Evolutionary conservation across 176 grass and related monocot species (phyloP).

Genomic region (Ensete glaucum): DNA sequence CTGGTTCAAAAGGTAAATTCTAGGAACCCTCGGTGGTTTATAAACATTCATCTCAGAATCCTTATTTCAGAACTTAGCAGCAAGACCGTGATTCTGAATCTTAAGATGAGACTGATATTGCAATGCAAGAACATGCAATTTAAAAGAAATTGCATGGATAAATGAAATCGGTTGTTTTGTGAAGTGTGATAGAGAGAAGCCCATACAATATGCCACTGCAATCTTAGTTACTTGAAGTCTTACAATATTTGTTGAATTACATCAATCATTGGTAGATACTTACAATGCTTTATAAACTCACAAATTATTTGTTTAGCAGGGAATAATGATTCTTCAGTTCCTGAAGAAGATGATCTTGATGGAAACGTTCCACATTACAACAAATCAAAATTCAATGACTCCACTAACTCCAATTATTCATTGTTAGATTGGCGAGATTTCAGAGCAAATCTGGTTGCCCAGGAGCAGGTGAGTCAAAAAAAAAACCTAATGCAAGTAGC

Average conservation of each 20-base stretch:
- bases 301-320: slow-evolving; percentile 29
- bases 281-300: no score
- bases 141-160: not conserved
- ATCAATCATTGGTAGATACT: no score
- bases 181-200: no score
- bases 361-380: slow-evolving; percentile 21
- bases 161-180: no score
- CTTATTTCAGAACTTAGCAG: not conserved
- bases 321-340: slow-evolving; percentile 56
- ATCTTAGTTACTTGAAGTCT: no score
- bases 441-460: slow-evolving; percentile 70
- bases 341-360: slow-evolving; percentile 43
- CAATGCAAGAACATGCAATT: not conserved
- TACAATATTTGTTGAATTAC: no score
- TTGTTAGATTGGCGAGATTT: slow-evolving; percentile 83
- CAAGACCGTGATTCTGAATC: slow-evolving; percentile 11
- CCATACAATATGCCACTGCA: no score
- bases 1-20: no score
- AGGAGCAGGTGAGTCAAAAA: slow-evolving; percentile 43
- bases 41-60: no score
- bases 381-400: slow-evolving; percentile 39
- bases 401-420: slow-evolving; percentile 30
- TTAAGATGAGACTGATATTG: not conserved
- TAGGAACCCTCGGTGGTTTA: no score
- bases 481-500: not conserved